phyloP scores from a whole-genome alignment of 768 basidiomycete genomes.

The Hericium coralloides region DNA sequence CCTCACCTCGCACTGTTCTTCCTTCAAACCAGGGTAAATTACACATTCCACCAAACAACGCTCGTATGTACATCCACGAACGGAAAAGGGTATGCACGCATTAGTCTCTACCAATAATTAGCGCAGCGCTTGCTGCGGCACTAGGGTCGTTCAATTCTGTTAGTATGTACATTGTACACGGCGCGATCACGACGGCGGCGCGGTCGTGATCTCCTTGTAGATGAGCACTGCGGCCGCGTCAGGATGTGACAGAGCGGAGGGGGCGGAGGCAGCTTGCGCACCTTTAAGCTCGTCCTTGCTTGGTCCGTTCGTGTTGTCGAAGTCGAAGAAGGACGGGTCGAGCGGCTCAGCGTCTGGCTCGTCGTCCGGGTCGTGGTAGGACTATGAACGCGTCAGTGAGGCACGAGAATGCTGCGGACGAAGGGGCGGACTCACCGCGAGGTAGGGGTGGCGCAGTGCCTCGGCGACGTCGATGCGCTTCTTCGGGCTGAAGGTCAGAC shows the following conservation, averaged over 20 bases:
- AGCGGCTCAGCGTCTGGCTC: constrained; percentile 75
- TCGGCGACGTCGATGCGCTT: constrained; percentile 83
- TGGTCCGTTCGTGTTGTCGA: constrained; percentile 60
- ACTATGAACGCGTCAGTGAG: constrained; percentile 28
- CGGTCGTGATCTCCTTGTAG: constrained; percentile 9
- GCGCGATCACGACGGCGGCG: background rate
- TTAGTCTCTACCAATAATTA: too few species aligned
- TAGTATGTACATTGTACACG: too few species aligned
- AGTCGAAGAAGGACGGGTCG: constrained; percentile 76
- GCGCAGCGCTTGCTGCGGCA: too few species aligned
- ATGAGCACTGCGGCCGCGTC: constrained; percentile 12
- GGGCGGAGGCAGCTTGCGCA: constrained; percentile 19
- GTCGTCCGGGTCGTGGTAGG: constrained; percentile 84
- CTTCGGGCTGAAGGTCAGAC: constrained; percentile 79
- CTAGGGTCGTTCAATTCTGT: too few species aligned
- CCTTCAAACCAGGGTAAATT: too few species aligned
- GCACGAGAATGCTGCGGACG: too few species aligned
- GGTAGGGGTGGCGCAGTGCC: constrained; percentile 83
- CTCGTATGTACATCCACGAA: too few species aligned
- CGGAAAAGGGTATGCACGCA: too few species aligned
- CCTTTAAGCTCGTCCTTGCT: constrained; percentile 67
- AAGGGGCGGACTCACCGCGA: constrained; percentile 42
- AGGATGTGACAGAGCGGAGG: too few species aligned
- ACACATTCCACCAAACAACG: too few species aligned
- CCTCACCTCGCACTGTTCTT: too few species aligned